Percentiles rank a stretch among this genome's conserved stretches.
Conservation (phyloP, 2,329 filamentous ascomycete species). For the Pyricularia sp. region DNA sequence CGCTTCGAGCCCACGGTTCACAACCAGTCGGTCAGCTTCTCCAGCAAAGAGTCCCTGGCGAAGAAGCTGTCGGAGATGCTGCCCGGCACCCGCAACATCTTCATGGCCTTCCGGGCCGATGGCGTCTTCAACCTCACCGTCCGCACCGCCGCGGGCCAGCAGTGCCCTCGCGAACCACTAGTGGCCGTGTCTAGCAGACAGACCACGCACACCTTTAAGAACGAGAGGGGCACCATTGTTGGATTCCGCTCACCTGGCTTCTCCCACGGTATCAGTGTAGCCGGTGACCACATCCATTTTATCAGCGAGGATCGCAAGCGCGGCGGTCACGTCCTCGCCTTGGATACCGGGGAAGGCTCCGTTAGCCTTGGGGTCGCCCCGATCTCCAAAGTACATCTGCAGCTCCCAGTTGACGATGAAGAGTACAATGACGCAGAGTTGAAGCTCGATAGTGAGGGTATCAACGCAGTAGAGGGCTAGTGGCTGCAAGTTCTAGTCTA, state of each 20-base stretch:
- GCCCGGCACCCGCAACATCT: slow-evolving; percentile 17
- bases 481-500: background rate
- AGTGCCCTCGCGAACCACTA: slow-evolving; percentile 14
- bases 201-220: slow-evolving; percentile 15
- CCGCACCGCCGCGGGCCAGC: slow-evolving; percentile 19
- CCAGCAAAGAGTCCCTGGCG: slow-evolving; percentile 15
- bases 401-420: slow-evolving; percentile 18
- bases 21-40: slow-evolving; percentile 9
- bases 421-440: slow-evolving; percentile 19
- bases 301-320: slow-evolving; percentile 17
- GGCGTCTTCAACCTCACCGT: slow-evolving; percentile 17
- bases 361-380: slow-evolving; percentile 16
- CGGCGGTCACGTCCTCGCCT: slow-evolving; percentile 19
- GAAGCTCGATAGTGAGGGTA: slow-evolving; percentile 15
- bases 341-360: slow-evolving; percentile 17
- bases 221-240: slow-evolving; percentile 15
- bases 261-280: slow-evolving; percentile 20
- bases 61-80: slow-evolving; percentile 12
- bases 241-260: slow-evolving; percentile 20
- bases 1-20: slow-evolving; percentile 14
- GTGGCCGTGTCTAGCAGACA: slow-evolving; percentile 16
- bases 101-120: slow-evolving; percentile 17
- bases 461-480: slow-evolving; percentile 18
- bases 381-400: slow-evolving; percentile 17
- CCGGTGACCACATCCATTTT: slow-evolving; percentile 21